These are phyloP conservation scores for Ophiostoma australiae DNA, from an alignment of 2,329 filamentous ascomycete species.

Conservation along the genomic window DNA sequence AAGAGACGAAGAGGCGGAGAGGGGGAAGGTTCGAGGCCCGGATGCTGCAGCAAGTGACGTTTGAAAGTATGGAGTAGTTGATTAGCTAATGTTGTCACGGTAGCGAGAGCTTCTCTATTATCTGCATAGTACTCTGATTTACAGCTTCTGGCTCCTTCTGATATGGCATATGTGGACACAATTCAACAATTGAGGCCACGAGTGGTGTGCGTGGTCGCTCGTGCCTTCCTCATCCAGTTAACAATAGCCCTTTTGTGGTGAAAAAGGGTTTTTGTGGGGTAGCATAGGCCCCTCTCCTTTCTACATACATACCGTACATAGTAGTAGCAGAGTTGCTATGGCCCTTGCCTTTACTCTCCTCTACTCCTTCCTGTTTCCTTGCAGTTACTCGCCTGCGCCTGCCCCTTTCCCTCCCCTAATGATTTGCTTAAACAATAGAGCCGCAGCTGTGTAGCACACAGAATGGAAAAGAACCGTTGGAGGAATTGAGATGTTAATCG, in stretches of 20 bases:
- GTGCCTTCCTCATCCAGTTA: constrained; percentile 12
- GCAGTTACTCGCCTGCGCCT: not conserved
- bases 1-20: constrained; percentile 11
- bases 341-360: not conserved
- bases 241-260: constrained; percentile 3
- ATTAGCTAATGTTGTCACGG: constrained; percentile 13
- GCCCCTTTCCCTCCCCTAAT: not conserved
- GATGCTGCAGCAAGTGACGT: constrained; percentile 14
- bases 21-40: constrained; percentile 7
- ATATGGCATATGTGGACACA: constrained; percentile 14
- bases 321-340: not conserved
- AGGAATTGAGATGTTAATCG: not conserved
- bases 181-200: constrained; percentile 15
- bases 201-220: constrained; percentile 16
- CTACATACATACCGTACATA: no score
- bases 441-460: not conserved
- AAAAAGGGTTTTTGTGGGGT: not conserved
- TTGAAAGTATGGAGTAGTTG: not conserved
- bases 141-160: constrained; percentile 7
- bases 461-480: not conserved
- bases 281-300: not conserved
- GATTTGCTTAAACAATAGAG: not conserved
- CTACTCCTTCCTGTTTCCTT: not conserved
- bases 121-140: not conserved
- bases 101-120: not conserved